Percentiles rank a stretch among this genome's conserved stretches.
Evolutionary conservation across 2,329 filamentous ascomycete species (phyloP).

Genomic region (Fusarium robinianum): DNA sequence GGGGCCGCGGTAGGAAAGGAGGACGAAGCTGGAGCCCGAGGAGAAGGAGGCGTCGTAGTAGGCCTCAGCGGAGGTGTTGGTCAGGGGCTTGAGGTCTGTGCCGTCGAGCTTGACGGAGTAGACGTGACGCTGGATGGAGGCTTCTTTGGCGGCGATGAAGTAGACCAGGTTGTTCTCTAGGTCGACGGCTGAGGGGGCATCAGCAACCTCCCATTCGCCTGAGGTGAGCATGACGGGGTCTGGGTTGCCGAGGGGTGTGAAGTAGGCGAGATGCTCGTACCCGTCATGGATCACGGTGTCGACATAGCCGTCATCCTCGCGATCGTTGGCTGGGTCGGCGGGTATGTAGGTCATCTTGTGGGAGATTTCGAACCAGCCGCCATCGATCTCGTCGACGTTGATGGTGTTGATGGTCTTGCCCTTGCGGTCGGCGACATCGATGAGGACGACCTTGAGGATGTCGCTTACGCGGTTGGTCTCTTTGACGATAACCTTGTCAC

Average conservation of each 20-base stretch:
- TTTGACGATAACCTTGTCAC: constrained; percentile 80
- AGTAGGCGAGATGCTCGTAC: constrained; percentile 92
- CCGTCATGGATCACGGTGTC: constrained; percentile 87
- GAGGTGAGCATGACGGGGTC: constrained; percentile 85
- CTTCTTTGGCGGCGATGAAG: constrained; percentile 84
- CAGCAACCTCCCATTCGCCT: constrained; percentile 89
- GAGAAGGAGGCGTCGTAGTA: constrained; percentile 89
- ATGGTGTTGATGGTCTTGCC: constrained; percentile 80
- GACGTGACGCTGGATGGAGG: constrained; percentile 85
- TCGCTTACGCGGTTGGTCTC: constrained; percentile 96
- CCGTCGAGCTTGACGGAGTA: constrained; percentile 89
- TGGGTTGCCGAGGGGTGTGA: constrained; percentile 81
- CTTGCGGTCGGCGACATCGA: constrained; percentile 74
- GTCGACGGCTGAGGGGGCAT: constrained; percentile 83
- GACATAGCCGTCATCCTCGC: constrained; percentile 85
- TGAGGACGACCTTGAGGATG: constrained; percentile 81
- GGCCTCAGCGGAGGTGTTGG: constrained; percentile 71
- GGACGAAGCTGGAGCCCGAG: constrained; percentile 74
- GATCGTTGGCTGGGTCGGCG: constrained; percentile 75
- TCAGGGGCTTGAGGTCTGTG: constrained; percentile 71
- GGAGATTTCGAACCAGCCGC: constrained; percentile 96
- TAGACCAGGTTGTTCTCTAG: constrained; percentile 86
- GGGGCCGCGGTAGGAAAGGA: constrained; percentile 85
- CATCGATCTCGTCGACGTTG: constrained; percentile 83
- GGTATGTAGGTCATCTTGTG: constrained; percentile 86